phyloP scores from a whole-genome alignment of 2,329 filamentous ascomycete species.

The Apiospora sp. region DNA sequence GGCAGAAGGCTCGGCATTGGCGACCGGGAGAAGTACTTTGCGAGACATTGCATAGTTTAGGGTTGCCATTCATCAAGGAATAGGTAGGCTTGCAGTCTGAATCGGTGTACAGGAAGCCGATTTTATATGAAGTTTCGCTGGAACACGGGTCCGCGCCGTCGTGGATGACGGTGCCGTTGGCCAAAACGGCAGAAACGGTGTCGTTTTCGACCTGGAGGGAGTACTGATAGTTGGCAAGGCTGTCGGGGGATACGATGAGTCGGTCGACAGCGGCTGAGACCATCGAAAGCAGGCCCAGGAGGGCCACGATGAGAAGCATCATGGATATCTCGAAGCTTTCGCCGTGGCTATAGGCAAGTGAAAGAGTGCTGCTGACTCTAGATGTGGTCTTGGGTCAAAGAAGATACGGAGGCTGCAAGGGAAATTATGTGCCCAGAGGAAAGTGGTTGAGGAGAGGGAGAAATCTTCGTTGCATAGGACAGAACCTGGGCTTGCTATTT shows the following conservation, averaged over 20 bases:
- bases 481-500: background rate
- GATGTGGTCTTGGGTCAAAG: background rate
- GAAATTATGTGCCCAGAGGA: background rate
- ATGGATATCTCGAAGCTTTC: background rate
- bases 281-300: constrained; percentile 1
- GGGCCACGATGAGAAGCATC: background rate
- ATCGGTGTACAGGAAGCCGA: background rate
- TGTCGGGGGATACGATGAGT: background rate
- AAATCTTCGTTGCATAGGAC: background rate
- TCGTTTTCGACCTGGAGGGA: background rate
- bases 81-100: background rate
- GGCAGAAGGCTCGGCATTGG: background rate
- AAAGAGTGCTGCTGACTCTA: background rate
- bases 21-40: background rate
- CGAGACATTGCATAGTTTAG: background rate
- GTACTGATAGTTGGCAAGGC: background rate
- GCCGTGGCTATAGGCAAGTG: background rate
- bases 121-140: background rate
- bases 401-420: background rate
- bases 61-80: background rate
- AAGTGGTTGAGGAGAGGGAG: background rate
- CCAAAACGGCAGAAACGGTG: background rate
- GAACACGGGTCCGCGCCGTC: background rate
- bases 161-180: constrained; percentile 12
- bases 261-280: background rate